A percentile compares a stretch with the other conserved stretches of the same genome.
Evolutionary conservation across 306 rosid genomes (phyloP).

Genomic region (Cucumis cinereus): DNA sequence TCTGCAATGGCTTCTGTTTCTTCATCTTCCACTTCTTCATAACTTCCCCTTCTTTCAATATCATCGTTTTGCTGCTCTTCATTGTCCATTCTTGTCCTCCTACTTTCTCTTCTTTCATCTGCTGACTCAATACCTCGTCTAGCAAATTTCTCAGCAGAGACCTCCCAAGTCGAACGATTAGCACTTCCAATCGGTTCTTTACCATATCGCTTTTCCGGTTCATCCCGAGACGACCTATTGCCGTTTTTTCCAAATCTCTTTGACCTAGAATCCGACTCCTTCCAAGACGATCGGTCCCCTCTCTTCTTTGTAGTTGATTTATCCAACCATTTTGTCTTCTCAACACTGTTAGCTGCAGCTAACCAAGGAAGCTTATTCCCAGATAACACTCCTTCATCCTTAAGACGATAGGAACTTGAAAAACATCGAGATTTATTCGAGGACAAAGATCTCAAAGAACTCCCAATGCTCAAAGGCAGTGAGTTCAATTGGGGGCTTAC

Average conservation of each 20-base stretch:
- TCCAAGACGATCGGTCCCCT: conserved; percentile 19
- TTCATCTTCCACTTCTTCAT: conserved; percentile 36
- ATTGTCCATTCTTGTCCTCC: conserved; percentile 12
- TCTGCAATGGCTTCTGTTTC: conserved; percentile 42
- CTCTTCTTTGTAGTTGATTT: conserved; percentile 4
- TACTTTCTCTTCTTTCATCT: conserved; percentile 17
- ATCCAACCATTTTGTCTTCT: conserved; percentile 13
- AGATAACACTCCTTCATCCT: conserved; percentile 7
- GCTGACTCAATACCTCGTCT: conserved; percentile 7
- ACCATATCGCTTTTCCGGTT: conserved; percentile 32
- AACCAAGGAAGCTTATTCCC: conserved; percentile 64
- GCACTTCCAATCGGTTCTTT: conserved; percentile 17
- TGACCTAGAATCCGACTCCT: conserved; percentile 13
- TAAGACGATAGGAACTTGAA: conserved; percentile 22
- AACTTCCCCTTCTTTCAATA: conserved; percentile 13
- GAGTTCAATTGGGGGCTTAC: conserved; percentile 11
- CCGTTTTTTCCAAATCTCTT: conserved; percentile 23
- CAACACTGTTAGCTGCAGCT: conserved; percentile 18
- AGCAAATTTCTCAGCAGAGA: conserved; percentile 11
- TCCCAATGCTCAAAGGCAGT: conserved; percentile 17
- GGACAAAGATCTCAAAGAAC: conserved; percentile 19
- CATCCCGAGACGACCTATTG: conserved; percentile 41
- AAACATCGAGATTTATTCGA: conserved; percentile 20
- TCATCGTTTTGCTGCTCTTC: conserved; percentile 22
- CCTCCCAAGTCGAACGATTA: conserved; percentile 20